A percentile compares a stretch with the other conserved stretches of the same genome.
These are phyloP conservation scores for Plicaturopsis crispa DNA, from an alignment of 768 basidiomycete species.

Conservation along the genomic window DNA sequence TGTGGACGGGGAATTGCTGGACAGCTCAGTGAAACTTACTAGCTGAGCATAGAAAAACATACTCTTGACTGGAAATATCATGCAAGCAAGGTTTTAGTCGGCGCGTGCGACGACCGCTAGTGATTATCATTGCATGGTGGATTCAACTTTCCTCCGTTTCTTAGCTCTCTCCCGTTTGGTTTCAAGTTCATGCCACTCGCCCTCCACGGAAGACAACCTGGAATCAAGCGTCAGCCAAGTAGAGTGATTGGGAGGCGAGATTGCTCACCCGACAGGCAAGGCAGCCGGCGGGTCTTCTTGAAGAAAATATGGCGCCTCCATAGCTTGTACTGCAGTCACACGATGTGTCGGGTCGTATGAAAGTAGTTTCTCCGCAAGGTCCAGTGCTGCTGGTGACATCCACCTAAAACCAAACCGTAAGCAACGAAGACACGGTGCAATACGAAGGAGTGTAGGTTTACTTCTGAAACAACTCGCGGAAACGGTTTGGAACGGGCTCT, in stretches of 20 bases:
- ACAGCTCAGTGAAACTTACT: too few relatives aligned
- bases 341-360: slow-evolving; percentile 75
- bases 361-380: slow-evolving; percentile 79
- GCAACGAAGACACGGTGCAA: slow-evolving; percentile 1
- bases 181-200: slow-evolving; percentile 98
- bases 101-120: too few relatives aligned
- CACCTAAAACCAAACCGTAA: slow-evolving; percentile 40
- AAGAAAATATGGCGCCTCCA: slow-evolving; percentile 79
- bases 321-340: slow-evolving; percentile 71
- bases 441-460: slow-evolving; percentile 24
- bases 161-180: slow-evolving; percentile 87
- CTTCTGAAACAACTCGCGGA: slow-evolving; percentile 84
- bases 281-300: slow-evolving; percentile 68
- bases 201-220: slow-evolving; percentile 75
- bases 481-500: slow-evolving; percentile 63
- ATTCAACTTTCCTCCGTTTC: slow-evolving; percentile 64
- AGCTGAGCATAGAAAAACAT: too few relatives aligned
- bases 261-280: slow-evolving; percentile 70
- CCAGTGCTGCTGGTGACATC: slow-evolving; percentile 79
- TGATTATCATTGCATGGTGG: slow-evolving; percentile 25
- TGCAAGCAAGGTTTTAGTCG: too few relatives aligned
- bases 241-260: slow-evolving; percentile 1
- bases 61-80: too few relatives aligned
- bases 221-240: slow-evolving; percentile 4
- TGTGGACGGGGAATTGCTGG: too few relatives aligned